Percentiles rank a stretch among this genome's conserved stretches.
phyloP scores from a whole-genome alignment of 352 stramenopile species.

The Phytophthora vignae region DNA sequence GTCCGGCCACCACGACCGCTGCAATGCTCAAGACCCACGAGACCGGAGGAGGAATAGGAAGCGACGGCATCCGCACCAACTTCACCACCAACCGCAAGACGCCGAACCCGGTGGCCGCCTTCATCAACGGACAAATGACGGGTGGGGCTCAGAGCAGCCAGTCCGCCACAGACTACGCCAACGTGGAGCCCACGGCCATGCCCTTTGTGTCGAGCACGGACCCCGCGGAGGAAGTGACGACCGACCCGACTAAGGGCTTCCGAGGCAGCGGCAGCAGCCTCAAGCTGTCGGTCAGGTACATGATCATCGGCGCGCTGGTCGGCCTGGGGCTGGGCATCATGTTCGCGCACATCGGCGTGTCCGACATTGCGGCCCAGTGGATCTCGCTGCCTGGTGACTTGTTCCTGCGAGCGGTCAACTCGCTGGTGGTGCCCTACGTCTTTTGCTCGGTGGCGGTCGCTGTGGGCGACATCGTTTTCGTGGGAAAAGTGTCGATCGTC shows the following conservation, averaged over 20 bases:
- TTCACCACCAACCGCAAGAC: conserved; percentile 49
- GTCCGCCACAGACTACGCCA: conserved; percentile 51
- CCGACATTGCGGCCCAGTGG: conserved; percentile 52
- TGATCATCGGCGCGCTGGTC: conserved; percentile 57
- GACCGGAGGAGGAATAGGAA: neutral
- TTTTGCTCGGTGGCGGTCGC: conserved; percentile 84
- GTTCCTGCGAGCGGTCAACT: conserved; percentile 80
- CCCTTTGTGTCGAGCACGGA: conserved; percentile 48
- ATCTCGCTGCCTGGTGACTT: conserved; percentile 78
- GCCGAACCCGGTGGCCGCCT: conserved; percentile 23
- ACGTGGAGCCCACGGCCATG: conserved; percentile 39
- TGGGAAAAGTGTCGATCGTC: conserved; percentile 77
- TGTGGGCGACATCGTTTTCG: conserved; percentile 78
- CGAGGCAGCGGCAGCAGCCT: conserved; percentile 53
- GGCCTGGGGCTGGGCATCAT: conserved; percentile 64
- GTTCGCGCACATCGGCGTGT: conserved; percentile 53
- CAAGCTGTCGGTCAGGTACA: conserved; percentile 60
- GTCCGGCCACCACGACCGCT: conserved; percentile 9
- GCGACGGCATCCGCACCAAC: conserved; percentile 49
- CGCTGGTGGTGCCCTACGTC: conserved; percentile 82
- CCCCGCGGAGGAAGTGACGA: conserved; percentile 16
- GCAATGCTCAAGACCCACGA: conserved; percentile 14
- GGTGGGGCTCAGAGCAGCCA: conserved; percentile 12
- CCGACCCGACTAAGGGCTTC: conserved; percentile 38
- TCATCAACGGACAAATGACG: conserved; percentile 28